These are phyloP conservation scores for Rhodotorula sp. DNA, from an alignment of 1,284 basidiomycete genomes.

Conservation along the genomic window DNA sequence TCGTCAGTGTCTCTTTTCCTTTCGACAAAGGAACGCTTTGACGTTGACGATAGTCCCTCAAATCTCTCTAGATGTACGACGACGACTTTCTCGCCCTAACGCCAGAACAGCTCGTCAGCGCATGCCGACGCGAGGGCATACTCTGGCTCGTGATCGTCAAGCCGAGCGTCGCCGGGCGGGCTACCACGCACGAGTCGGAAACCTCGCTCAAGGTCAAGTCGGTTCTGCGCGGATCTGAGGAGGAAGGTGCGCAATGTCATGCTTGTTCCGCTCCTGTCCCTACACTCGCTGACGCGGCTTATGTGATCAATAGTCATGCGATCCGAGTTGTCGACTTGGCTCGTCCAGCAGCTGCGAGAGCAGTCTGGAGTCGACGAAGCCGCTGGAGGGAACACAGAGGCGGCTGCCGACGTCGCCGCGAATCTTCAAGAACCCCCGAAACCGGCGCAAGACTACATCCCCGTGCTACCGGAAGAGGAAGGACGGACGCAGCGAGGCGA, in stretches of 20 bases:
- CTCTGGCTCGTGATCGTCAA: constrained; percentile 45
- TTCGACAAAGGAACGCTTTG: background rate
- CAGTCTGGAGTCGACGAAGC: constrained; percentile 27
- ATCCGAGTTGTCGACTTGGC: constrained; percentile 34
- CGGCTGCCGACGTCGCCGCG: constrained; percentile 1
- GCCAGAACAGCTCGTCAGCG: constrained; percentile 41
- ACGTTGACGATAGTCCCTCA: background rate
- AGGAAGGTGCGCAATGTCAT: constrained; percentile 21
- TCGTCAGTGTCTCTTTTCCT: constrained; percentile 47
- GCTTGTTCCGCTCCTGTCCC: background rate
- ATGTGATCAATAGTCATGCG: constrained; percentile 30
- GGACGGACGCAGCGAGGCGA: constrained; percentile 17
- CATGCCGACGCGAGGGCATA: constrained; percentile 42
- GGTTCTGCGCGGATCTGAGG: constrained; percentile 36
- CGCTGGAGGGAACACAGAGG: constrained; percentile 19
- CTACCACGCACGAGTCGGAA: constrained; percentile 24
- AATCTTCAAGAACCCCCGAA: constrained; percentile 15
- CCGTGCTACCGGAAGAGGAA: constrained; percentile 37
- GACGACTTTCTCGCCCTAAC: constrained; percentile 40
- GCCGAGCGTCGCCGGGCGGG: constrained; percentile 22
- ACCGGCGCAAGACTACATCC: constrained; percentile 31
- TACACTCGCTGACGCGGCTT: background rate
- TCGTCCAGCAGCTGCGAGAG: constrained; percentile 38
- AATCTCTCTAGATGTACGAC: constrained; percentile 34
- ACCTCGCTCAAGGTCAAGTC: constrained; percentile 38